phyloP scores from a whole-genome alignment of 768 basidiomycete species.

The Pulveroboletus sp. region DNA sequence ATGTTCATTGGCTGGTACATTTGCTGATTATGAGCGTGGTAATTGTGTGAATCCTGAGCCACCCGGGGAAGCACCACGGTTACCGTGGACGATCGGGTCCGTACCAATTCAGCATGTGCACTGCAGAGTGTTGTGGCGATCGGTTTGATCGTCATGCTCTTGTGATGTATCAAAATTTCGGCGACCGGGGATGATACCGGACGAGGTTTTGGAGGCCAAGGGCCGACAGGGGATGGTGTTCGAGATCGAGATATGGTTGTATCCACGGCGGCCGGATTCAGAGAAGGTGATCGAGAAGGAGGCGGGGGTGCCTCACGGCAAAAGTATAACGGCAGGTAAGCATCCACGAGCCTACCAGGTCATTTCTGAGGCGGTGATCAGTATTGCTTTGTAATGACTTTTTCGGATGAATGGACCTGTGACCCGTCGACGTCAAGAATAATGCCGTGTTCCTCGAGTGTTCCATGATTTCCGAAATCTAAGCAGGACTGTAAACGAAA shows the following conservation, averaged over 20 bases:
- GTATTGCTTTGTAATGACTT: constrained; percentile 41
- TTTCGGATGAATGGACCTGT: constrained; percentile 19
- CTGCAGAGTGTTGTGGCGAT: constrained; percentile 14
- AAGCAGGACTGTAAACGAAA: constrained; percentile 5
- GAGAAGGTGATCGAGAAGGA: constrained; percentile 31
- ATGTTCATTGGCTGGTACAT: constrained; percentile 31
- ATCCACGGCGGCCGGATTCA: constrained; percentile 9
- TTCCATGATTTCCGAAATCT: constrained; percentile 83
- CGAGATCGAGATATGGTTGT: constrained; percentile 40
- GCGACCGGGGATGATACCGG: constrained; percentile 29
- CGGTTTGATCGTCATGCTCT: constrained; percentile 29
- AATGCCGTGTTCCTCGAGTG: constrained; percentile 52
- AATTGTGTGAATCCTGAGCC: constrained; percentile 30
- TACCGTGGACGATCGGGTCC: constrained; percentile 30
- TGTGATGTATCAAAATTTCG: constrained; percentile 28
- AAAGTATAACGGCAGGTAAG: constrained; percentile 13
- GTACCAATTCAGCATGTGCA: constrained; percentile 20
- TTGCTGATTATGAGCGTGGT: constrained; percentile 31
- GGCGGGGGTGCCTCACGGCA: constrained; percentile 26
- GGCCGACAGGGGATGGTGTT: constrained; percentile 50
- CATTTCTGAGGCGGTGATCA: constrained; percentile 38
- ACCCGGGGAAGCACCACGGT: constrained; percentile 23
- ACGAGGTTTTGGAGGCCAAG: constrained; percentile 37
- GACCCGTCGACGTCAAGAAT: constrained; percentile 34
- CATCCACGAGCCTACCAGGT: constrained; percentile 14